Conservation (phyloP, 2,329 filamentous ascomycete genomes). For the Falciphora oryzae region DNA sequence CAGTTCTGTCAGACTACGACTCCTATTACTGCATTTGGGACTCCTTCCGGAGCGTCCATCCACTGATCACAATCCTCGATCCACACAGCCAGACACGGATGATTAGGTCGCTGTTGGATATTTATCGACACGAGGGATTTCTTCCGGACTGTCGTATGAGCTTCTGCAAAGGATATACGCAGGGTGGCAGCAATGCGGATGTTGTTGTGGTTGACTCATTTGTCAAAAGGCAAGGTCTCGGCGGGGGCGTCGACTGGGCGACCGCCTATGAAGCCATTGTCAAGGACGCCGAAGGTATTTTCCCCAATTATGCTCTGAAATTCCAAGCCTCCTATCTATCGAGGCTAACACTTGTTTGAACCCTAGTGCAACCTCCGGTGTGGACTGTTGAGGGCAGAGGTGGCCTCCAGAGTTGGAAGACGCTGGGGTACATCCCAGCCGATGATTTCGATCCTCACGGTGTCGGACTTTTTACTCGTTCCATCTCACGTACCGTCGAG, state of each 20-base stretch:
- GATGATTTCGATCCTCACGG: slow-evolving; percentile 57
- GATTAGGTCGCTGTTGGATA: slow-evolving; percentile 59
- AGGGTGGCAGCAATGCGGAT: slow-evolving; percentile 63
- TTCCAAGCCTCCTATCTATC: no score
- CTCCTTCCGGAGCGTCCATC: slow-evolving; percentile 55
- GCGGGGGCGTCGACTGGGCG: slow-evolving; percentile 54
- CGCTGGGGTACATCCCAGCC: slow-evolving; percentile 59
- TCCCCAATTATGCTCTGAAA: background rate
- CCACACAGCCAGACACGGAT: slow-evolving; percentile 53
- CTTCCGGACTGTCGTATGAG: slow-evolving; percentile 65
- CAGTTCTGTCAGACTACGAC: slow-evolving; percentile 6
- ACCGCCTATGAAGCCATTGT: slow-evolving; percentile 61
- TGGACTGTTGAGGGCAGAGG: slow-evolving; percentile 64
- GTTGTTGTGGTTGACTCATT: slow-evolving; percentile 50
- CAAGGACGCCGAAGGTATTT: slow-evolving; percentile 53
- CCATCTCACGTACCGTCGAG: slow-evolving; percentile 64
- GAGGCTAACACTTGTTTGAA: background rate
- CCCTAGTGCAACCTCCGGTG: slow-evolving; percentile 49
- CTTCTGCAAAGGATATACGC: slow-evolving; percentile 59
- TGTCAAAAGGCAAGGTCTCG: slow-evolving; percentile 48
- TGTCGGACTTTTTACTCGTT: slow-evolving; percentile 59
- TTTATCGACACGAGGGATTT: slow-evolving; percentile 58
- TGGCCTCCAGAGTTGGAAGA: slow-evolving; percentile 65
- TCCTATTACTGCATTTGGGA: slow-evolving; percentile 48
- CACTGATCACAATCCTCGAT: slow-evolving; percentile 58